Percentiles rank a stretch among this genome's conserved stretches.
These are phyloP conservation scores for Globisporangium yorkense DNA, from an alignment of 352 stramenopile genomes.

Conservation along the genomic window DNA sequence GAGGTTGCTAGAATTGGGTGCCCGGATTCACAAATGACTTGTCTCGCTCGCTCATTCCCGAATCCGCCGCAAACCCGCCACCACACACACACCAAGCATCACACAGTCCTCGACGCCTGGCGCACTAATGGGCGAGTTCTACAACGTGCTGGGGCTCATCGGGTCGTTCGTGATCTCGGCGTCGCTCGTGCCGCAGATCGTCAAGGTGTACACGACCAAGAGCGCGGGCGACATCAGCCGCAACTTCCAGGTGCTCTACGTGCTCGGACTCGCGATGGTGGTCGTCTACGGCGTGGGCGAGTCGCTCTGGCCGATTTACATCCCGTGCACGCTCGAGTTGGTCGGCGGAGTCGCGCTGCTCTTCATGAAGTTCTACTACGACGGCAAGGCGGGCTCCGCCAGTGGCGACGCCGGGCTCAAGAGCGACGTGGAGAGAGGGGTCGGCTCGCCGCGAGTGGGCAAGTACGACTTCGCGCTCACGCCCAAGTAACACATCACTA, in stretches of 20 bases:
- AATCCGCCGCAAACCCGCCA: not conserved
- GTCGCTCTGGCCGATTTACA: constrained; percentile 38
- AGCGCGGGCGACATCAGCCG: constrained; percentile 33
- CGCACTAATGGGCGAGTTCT: constrained; percentile 13
- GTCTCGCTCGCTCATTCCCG: not conserved
- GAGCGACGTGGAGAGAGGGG: constrained; percentile 1
- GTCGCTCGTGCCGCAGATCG: constrained; percentile 53
- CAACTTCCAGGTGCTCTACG: constrained; percentile 34
- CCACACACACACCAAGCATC: not conserved
- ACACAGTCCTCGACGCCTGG: too few species aligned
- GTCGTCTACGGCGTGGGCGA: constrained; percentile 34
- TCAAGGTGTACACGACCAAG: constrained; percentile 49
- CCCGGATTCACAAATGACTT: too few species aligned
- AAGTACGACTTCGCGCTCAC: constrained; percentile 13
- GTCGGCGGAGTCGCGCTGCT: constrained; percentile 22
- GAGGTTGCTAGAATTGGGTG: too few species aligned
- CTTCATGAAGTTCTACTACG: constrained; percentile 31
- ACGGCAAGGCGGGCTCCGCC: constrained; percentile 6
- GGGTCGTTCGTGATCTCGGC: constrained; percentile 57
- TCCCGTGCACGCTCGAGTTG: constrained; percentile 35
- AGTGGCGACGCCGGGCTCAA: constrained; percentile 3
- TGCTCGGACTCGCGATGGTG: constrained; percentile 25
- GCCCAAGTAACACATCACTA: constrained; percentile 6
- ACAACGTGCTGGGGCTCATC: constrained; percentile 38
- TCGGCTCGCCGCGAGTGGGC: constrained; percentile 6